Percentiles rank a stretch among this genome's conserved stretches.
phyloP scores from a whole-genome alignment of 1,284 basidiomycete species.

The Peniophora sp. region DNA sequence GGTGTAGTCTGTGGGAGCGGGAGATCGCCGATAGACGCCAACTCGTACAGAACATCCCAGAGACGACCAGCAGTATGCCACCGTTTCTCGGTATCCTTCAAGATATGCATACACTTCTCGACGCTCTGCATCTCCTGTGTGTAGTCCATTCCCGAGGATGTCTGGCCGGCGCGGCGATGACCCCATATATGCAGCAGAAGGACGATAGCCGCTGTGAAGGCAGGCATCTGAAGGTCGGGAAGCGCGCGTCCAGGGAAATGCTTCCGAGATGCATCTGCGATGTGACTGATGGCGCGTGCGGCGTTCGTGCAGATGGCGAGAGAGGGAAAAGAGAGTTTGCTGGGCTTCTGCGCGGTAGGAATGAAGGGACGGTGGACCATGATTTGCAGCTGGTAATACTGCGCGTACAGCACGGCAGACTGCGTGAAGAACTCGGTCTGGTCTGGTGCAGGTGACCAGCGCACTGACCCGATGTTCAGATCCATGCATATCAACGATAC shows the following conservation, averaged over 20 bases:
- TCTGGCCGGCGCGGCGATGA: slow-evolving; percentile 50
- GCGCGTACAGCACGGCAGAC: slow-evolving; percentile 44
- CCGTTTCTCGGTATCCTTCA: slow-evolving; percentile 43
- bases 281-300: slow-evolving; percentile 48
- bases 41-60: slow-evolving; percentile 59
- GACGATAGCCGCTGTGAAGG: slow-evolving; percentile 62
- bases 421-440: slow-evolving; percentile 43
- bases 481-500: not conserved
- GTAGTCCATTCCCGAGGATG: slow-evolving; percentile 31
- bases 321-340: slow-evolving; percentile 41
- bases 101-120: slow-evolving; percentile 57
- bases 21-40: slow-evolving; percentile 59
- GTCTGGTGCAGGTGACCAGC: slow-evolving; percentile 50
- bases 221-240: slow-evolving; percentile 26
- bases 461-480: too few relatives aligned
- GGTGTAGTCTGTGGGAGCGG: slow-evolving; percentile 47
- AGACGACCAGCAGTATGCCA: slow-evolving; percentile 41
- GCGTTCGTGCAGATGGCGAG: slow-evolving; percentile 61
- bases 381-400: slow-evolving; percentile 51
- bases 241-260: slow-evolving; percentile 16
- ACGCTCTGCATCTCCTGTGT: slow-evolving; percentile 65
- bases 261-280: slow-evolving; percentile 35
- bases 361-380: slow-evolving; percentile 60
- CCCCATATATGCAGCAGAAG: slow-evolving; percentile 72
- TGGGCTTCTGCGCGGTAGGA: slow-evolving; percentile 36